Evolutionary conservation across 495 filamentous ascomycete species (phyloP).

Genomic region (Penicillium simplicissimum): DNA sequence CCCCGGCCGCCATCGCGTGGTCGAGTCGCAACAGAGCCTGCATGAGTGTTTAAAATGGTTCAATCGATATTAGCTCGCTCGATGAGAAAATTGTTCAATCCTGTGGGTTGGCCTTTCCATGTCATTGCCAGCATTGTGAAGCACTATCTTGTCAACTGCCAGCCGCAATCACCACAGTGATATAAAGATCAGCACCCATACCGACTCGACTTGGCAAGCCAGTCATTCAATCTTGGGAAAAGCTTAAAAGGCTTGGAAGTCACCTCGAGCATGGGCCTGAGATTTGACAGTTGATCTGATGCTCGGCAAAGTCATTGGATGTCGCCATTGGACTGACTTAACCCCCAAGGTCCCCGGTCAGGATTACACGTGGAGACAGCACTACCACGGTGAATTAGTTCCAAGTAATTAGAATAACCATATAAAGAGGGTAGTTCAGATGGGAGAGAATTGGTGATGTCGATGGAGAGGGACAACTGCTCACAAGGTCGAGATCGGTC

Average conservation of each 20-base stretch:
- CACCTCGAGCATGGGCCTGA: conserved; percentile 3
- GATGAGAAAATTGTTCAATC: not conserved
- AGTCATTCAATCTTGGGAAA: not conserved
- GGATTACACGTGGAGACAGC: conserved; percentile 15
- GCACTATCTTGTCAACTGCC: not conserved
- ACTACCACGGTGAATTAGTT: not conserved
- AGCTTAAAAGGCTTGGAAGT: conserved; percentile 4
- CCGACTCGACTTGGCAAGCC: too few relatives aligned
- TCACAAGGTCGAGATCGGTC: not conserved
- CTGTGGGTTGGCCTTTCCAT: not conserved
- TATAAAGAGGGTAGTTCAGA: not conserved
- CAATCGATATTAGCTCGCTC: not conserved
- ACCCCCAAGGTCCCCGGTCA: conserved; percentile 32
- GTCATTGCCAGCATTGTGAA: not conserved
- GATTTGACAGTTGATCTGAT: conserved; percentile 10
- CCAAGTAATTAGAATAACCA: not conserved
- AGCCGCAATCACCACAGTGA: not conserved
- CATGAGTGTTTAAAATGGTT: not conserved
- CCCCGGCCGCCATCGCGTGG: conserved; percentile 7
- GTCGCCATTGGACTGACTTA: conserved; percentile 6
- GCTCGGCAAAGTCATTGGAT: conserved; percentile 19
- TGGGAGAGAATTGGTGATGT: not conserved
- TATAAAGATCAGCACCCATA: not conserved
- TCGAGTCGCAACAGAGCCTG: conserved; percentile 1
- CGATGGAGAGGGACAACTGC: not conserved